Evolutionary conservation across 495 filamentous ascomycete species (phyloP).

Genomic region (Penicillium goetzii): DNA sequence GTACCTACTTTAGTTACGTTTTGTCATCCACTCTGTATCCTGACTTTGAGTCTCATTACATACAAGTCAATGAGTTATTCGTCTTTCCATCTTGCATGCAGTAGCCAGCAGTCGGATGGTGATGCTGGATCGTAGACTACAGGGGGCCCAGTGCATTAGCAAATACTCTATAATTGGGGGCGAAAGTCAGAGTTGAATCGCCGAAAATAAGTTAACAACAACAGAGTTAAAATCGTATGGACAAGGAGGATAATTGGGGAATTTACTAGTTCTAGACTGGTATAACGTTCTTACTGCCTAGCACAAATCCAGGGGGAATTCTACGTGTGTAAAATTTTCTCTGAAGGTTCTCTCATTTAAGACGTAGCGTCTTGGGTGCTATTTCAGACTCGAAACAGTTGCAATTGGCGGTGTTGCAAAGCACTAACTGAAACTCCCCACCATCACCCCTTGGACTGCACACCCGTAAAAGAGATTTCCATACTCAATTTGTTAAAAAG

Average conservation of each 20-base stretch:
- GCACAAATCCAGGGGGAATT: background rate
- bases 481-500: background rate
- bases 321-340: background rate
- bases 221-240: background rate
- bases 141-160: too few relatives aligned
- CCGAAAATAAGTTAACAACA: too few relatives aligned
- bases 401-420: background rate
- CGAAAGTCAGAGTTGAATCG: too few relatives aligned
- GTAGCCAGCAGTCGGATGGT: too few relatives aligned
- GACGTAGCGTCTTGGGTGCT: background rate
- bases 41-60: too few relatives aligned
- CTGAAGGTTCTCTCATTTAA: background rate
- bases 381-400: background rate
- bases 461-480: background rate
- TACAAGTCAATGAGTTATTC: too few relatives aligned
- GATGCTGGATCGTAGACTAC: too few relatives aligned
- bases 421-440: background rate
- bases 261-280: background rate
- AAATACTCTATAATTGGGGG: background rate
- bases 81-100: too few relatives aligned
- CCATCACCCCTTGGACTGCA: background rate
- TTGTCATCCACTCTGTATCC: too few relatives aligned
- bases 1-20: too few relatives aligned
- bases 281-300: background rate
- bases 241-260: background rate